Conservation (phyloP, 345 rosid species). For the Ceriops tagal region DNA sequence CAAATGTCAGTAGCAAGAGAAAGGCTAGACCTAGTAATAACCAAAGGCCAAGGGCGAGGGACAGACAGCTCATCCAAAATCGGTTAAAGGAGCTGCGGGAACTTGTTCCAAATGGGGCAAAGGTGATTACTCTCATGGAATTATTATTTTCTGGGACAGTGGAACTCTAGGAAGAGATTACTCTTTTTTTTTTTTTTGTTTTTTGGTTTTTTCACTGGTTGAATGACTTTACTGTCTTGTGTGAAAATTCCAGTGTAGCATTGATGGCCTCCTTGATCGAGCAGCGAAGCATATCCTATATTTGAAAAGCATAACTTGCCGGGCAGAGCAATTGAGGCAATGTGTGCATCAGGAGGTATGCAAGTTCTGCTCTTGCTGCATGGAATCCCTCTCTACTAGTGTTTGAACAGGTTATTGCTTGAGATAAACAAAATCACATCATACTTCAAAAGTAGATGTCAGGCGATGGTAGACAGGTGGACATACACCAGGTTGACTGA, state of each 20-base stretch:
- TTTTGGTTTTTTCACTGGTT: not conserved
- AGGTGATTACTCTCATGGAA: slow-evolving; percentile 29
- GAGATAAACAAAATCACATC: not conserved
- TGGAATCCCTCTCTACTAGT: not conserved
- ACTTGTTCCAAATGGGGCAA: slow-evolving; percentile 60
- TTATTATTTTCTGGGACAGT: not conserved
- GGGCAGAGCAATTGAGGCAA: slow-evolving; percentile 49
- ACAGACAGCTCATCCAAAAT: slow-evolving; percentile 66
- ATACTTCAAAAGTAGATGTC: too few species aligned
- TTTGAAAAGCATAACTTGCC: slow-evolving; percentile 45
- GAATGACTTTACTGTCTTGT: not conserved
- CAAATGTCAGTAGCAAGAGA: slow-evolving; percentile 24
- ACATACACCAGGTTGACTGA: too few species aligned
- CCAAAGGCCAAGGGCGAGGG: slow-evolving; percentile 61
- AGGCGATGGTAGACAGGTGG: not conserved
- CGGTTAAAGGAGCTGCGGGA: slow-evolving; percentile 62
- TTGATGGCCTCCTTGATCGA: slow-evolving; percentile 57
- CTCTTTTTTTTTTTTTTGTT: not conserved
- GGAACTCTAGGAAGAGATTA: not conserved
- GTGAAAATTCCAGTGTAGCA: slow-evolving; percentile 57
- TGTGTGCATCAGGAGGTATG: slow-evolving; percentile 51
- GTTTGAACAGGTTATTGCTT: not conserved
- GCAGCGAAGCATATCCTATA: slow-evolving; percentile 57
- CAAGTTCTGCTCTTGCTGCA: not conserved
- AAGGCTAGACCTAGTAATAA: slow-evolving; percentile 41